Conservation (phyloP, 345 rosid genomes). For the Lepidium didymum region DNA sequence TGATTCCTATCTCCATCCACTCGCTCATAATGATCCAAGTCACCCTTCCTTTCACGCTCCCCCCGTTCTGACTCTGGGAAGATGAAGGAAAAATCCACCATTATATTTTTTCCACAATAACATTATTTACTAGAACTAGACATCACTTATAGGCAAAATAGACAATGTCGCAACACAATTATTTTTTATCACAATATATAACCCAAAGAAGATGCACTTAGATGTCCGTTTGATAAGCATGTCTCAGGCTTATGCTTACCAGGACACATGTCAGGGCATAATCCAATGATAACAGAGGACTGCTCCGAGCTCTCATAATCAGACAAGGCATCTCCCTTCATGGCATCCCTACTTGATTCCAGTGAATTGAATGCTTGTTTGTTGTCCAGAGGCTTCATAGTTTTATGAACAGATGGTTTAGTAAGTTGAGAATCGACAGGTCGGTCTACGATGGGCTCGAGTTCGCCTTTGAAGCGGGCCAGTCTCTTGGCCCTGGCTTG, state of each 20-base stretch:
- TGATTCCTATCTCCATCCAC: constrained; percentile 92
- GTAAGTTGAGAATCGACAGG: constrained; percentile 34
- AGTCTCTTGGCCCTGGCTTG: constrained; percentile 82
- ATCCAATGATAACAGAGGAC: constrained; percentile 53
- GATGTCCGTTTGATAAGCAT: background rate
- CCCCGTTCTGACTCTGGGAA: constrained; percentile 80
- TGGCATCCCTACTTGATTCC: constrained; percentile 35
- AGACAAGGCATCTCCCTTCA: constrained; percentile 30
- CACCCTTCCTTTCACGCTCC: constrained; percentile 97
- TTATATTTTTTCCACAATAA: background rate
- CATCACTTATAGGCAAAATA: background rate
- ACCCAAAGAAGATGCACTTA: constrained; percentile 8
- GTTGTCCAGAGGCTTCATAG: constrained; percentile 29
- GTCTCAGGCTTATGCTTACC: constrained; percentile 43
- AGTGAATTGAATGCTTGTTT: constrained; percentile 27
- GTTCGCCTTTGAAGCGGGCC: constrained; percentile 72
- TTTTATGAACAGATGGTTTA: constrained; percentile 30
- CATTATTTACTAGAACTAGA: background rate
- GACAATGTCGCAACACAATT: background rate
- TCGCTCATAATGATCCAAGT: constrained; percentile 90
- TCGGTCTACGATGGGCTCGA: constrained; percentile 39
- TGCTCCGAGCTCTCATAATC: constrained; percentile 49
- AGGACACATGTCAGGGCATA: constrained; percentile 93
- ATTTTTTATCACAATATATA: constrained; percentile 7
- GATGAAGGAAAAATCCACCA: constrained; percentile 6